phyloP scores from a whole-genome alignment of 495 filamentous ascomycete genomes.

The Penicillium egyptiacum region DNA sequence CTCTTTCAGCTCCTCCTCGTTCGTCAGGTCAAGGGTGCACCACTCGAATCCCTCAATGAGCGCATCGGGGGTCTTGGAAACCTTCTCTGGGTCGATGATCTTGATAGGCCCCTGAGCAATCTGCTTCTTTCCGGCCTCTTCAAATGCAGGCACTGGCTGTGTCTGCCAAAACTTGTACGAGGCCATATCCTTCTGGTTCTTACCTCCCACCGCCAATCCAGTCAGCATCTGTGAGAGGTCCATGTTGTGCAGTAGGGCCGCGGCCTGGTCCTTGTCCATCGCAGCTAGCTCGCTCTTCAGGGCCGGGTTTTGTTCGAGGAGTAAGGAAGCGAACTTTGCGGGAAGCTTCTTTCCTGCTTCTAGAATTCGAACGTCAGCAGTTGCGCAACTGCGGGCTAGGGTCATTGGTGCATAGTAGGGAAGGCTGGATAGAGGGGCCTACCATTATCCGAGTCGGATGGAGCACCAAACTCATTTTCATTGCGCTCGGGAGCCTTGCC shows the following conservation, averaged over 20 bases:
- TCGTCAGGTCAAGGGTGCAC: conserved; percentile 83
- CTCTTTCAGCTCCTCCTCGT: conserved; percentile 69
- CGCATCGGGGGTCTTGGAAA: conserved; percentile 64
- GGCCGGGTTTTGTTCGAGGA: conserved; percentile 52
- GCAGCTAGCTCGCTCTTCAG: conserved; percentile 48
- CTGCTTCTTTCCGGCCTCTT: conserved; percentile 43
- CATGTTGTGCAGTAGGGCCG: conserved; percentile 68
- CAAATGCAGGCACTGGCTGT: conserved; percentile 88
- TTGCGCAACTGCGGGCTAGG: not conserved
- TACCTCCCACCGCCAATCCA: conserved; percentile 68
- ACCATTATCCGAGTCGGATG: conserved; percentile 14
- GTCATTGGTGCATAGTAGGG: conserved; percentile 15
- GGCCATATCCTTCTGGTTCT: conserved; percentile 93
- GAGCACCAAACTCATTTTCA: conserved; percentile 17
- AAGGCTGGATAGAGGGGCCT: conserved; percentile 1
- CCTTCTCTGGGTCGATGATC: conserved; percentile 69
- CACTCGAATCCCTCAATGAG: conserved; percentile 84
- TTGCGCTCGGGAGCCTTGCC: conserved; percentile 39
- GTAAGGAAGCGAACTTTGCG: conserved; percentile 42
- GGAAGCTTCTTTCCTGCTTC: conserved; percentile 42
- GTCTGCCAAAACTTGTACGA: conserved; percentile 98
- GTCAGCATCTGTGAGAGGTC: conserved; percentile 79
- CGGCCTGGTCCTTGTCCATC: conserved; percentile 48
- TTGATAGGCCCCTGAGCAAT: conserved; percentile 62
- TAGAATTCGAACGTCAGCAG: conserved; percentile 21